These are phyloP conservation scores for Pterula multifida DNA, from an alignment of 1,284 basidiomycete genomes.

Conservation along the genomic window DNA sequence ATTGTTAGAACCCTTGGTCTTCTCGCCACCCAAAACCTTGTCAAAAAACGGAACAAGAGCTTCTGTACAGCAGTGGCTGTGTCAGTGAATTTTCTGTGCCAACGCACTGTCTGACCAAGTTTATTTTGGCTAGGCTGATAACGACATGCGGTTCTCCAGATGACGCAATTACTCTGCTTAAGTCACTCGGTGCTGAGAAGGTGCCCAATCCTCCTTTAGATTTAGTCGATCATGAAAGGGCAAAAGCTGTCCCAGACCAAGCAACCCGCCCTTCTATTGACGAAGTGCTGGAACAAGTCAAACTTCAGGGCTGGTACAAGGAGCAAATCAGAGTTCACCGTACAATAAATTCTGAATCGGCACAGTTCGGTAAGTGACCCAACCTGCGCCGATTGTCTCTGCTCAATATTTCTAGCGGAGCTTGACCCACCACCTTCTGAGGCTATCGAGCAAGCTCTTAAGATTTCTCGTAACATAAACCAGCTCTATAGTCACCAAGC, in stretches of 20 bases:
- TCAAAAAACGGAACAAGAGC: conserved; percentile 59
- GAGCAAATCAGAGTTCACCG: conserved; percentile 55
- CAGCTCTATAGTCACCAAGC: conserved; percentile 74
- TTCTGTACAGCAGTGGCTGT: conserved; percentile 66
- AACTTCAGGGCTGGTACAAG: conserved; percentile 48
- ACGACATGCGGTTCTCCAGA: conserved; percentile 38
- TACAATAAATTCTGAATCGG: conserved; percentile 38
- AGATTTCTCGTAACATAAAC: conserved; percentile 50
- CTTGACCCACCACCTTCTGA: conserved; percentile 48
- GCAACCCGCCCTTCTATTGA: conserved; percentile 46
- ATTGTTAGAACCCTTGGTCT: conserved; percentile 42
- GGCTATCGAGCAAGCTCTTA: conserved; percentile 46
- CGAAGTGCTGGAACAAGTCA: conserved; percentile 45
- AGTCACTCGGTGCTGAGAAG: conserved; percentile 55
- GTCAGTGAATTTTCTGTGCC: too few species aligned
- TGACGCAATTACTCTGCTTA: conserved; percentile 52
- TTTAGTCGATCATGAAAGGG: conserved; percentile 10
- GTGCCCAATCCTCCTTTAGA: conserved; percentile 36
- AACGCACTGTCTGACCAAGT: too few species aligned
- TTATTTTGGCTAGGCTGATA: conserved; percentile 48
- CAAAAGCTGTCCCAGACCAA: conserved; percentile 29
- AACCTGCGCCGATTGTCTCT: background rate
- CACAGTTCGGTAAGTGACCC: conserved; percentile 32
- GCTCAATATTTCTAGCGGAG: conserved; percentile 22
- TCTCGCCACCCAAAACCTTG: conserved; percentile 52